These are phyloP conservation scores for Pueraria montana DNA, from an alignment of 306 rosid genomes.

Conservation along the genomic window DNA sequence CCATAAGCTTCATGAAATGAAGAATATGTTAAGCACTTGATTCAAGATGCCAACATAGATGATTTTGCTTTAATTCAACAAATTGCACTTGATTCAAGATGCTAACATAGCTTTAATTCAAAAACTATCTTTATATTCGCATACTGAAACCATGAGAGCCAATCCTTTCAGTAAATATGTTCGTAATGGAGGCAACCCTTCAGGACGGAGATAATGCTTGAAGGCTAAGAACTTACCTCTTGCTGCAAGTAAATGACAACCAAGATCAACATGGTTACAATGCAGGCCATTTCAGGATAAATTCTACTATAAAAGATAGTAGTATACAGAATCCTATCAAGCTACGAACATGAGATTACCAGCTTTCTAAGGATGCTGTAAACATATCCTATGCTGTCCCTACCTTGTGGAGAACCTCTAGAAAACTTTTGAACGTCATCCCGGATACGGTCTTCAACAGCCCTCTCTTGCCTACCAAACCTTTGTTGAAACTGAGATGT, in stretches of 20 bases:
- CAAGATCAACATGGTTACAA: conserved; percentile 62
- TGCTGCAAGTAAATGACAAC: conserved; percentile 89
- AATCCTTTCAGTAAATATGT: conserved; percentile 73
- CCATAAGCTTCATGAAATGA: conserved; percentile 98
- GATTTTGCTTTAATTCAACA: conserved; percentile 79
- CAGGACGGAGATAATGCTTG: conserved; percentile 81
- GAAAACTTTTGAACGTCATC: conserved; percentile 79
- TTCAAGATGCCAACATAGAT: conserved; percentile 74
- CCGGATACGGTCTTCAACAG: conserved; percentile 75
- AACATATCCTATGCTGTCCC: conserved; percentile 91
- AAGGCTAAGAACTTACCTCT: conserved; percentile 97
- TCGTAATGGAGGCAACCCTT: conserved; percentile 70
- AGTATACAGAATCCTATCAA: conserved; percentile 62
- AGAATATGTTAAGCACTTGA: conserved; percentile 80
- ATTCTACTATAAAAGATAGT: conserved; percentile 41
- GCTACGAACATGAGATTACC: conserved; percentile 78
- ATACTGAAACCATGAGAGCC: conserved; percentile 76
- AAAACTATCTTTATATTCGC: conserved; percentile 72
- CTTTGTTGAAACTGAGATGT: conserved; percentile 77
- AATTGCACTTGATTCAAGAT: conserved; percentile 73
- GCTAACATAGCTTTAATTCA: conserved; percentile 79
- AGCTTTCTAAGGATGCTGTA: conserved; percentile 76
- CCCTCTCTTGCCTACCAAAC: conserved; percentile 86
- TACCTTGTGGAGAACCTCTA: conserved; percentile 98
- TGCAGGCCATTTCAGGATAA: conserved; percentile 34